Conservation (phyloP, 495 filamentous ascomycete species). For the Penicillium cataractarum region DNA sequence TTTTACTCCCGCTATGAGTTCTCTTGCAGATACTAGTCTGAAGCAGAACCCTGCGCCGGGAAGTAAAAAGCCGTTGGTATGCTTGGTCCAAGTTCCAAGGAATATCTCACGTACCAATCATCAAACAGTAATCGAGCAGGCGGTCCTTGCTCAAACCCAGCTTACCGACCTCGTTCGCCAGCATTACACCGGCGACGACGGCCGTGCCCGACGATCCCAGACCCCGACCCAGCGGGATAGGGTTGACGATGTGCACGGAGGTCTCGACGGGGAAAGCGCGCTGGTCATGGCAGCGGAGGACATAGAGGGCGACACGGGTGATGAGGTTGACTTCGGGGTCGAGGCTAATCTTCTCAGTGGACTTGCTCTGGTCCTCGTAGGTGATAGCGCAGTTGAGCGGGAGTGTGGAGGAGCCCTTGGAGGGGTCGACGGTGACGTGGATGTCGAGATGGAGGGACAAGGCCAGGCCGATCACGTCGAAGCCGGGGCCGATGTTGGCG, state of each 20-base stretch:
- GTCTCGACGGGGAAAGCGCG: slow-evolving; percentile 81
- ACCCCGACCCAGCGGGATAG: slow-evolving; percentile 87
- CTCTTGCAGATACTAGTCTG: background rate
- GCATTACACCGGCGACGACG: slow-evolving; percentile 88
- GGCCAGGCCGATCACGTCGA: slow-evolving; percentile 95
- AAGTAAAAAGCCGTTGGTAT: background rate
- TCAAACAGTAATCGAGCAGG: slow-evolving; percentile 91
- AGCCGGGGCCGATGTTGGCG: slow-evolving; percentile 94
- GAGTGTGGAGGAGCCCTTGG: slow-evolving; percentile 52
- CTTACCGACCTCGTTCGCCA: slow-evolving; percentile 86
- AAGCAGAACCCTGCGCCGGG: background rate
- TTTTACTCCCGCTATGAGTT: background rate
- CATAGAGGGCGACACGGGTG: slow-evolving; percentile 88
- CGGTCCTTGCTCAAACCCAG: slow-evolving; percentile 78
- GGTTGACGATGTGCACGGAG: slow-evolving; percentile 90
- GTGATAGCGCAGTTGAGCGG: slow-evolving; percentile 86
- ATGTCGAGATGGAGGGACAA: slow-evolving; percentile 89
- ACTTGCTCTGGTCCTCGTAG: slow-evolving; percentile 83
- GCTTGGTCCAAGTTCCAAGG: background rate
- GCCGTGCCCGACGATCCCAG: slow-evolving; percentile 92
- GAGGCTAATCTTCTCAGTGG: slow-evolving; percentile 71
- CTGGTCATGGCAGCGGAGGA: slow-evolving; percentile 86
- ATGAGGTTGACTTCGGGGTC: slow-evolving; percentile 84
- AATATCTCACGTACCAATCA: slow-evolving; percentile 65
- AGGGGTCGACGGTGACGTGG: slow-evolving; percentile 67